Evolutionary conservation across 2,329 filamentous ascomycete genomes (phyloP).

Genomic region (Aspergillus viridinutans): DNA sequence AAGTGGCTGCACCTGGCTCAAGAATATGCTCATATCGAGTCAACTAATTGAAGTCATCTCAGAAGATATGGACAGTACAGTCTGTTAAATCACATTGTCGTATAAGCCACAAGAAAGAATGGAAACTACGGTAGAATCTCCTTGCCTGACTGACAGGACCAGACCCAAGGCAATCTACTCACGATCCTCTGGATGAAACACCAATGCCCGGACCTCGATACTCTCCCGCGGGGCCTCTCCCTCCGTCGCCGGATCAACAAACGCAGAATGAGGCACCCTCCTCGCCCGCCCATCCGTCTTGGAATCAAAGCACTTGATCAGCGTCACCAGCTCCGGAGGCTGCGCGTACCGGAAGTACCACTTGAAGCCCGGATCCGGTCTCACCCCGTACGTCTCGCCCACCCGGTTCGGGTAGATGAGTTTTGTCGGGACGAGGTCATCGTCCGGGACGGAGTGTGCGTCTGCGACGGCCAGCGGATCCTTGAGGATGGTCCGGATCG

Average conservation of each 20-base stretch:
- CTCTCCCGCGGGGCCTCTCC: conserved; percentile 44
- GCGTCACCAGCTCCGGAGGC: conserved; percentile 50
- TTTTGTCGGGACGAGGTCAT: conserved; percentile 47
- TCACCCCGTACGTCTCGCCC: conserved; percentile 49
- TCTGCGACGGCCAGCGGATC: conserved; percentile 55
- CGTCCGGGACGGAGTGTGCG: conserved; percentile 47
- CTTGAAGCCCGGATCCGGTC: conserved; percentile 40
- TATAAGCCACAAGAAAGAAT: background rate
- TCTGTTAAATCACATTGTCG: background rate
- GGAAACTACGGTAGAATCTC: background rate
- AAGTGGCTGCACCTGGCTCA: too few relatives aligned
- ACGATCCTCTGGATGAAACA: conserved; percentile 46
- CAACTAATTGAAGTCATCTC: too few relatives aligned
- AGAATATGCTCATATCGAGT: too few relatives aligned
- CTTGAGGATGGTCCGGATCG: conserved; percentile 47
- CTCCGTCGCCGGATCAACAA: conserved; percentile 47
- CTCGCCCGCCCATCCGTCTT: conserved; percentile 53
- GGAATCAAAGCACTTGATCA: conserved; percentile 61
- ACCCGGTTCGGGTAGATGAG: conserved; percentile 50
- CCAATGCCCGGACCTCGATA: conserved; percentile 54
- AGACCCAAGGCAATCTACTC: conserved; percentile 11
- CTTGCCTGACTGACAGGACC: background rate
- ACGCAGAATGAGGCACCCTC: conserved; percentile 54
- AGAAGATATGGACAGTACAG: background rate
- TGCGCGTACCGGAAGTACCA: conserved; percentile 55